Evolutionary conservation across 1,284 basidiomycete genomes (phyloP).

Genomic region (Quambalaria eucalypti): DNA sequence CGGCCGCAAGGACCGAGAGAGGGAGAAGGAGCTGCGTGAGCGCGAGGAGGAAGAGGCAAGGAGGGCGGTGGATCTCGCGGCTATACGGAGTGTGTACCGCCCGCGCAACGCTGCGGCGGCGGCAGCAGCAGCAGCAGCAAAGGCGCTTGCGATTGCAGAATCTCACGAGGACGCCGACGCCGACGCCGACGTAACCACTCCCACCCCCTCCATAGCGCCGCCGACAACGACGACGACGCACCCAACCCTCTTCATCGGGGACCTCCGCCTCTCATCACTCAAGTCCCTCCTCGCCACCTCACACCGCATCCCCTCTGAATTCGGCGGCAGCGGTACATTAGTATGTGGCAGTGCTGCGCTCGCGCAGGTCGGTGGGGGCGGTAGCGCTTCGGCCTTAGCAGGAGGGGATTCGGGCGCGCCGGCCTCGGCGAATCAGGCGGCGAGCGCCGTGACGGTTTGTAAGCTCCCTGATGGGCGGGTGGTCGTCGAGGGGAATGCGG

Average conservation of each 20-base stretch:
- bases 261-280: constrained; percentile 41
- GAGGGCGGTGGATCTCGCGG: too few relatives aligned
- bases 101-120: background rate
- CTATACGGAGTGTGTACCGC: background rate
- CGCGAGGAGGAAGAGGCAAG: background rate
- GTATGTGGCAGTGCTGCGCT: constrained; percentile 26
- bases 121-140: background rate
- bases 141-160: too few relatives aligned
- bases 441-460: constrained; percentile 33
- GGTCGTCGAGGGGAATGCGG: constrained; percentile 42
- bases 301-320: constrained; percentile 38
- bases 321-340: constrained; percentile 43
- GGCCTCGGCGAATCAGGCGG: constrained; percentile 4
- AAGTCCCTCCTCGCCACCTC: constrained; percentile 18
- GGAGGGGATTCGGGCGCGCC: background rate
- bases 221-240: background rate
- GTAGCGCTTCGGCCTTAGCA: background rate
- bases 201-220: background rate
- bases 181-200: too few relatives aligned
- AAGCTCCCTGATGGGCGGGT: constrained; percentile 26
- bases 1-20: too few relatives aligned
- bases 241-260: constrained; percentile 42
- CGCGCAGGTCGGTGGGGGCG: background rate
- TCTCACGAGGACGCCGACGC: background rate
- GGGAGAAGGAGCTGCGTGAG: background rate